Percentiles rank a stretch among this genome's conserved stretches.
Conservation (phyloP, 2,329 filamentous ascomycete species). For the Amauroascus verrucosus region DNA sequence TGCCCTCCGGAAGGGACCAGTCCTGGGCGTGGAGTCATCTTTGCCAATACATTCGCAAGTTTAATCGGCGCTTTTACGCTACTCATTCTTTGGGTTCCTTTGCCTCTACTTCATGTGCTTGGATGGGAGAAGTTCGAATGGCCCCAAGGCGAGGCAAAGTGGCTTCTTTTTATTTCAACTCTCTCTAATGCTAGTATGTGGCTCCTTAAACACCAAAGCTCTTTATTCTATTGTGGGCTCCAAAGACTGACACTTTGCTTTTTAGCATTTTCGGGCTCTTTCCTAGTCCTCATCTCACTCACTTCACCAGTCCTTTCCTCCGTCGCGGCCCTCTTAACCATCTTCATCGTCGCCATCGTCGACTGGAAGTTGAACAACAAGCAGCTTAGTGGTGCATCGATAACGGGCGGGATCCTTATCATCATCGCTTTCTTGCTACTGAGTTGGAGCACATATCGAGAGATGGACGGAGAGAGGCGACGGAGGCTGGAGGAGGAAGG, state of each 20-base stretch:
- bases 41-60: constrained; percentile 84
- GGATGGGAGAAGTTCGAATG: constrained; percentile 76
- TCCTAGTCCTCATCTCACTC: constrained; percentile 83
- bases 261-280: constrained; percentile 71
- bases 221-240: constrained; percentile 9
- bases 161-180: constrained; percentile 70
- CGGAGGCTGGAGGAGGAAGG: constrained; percentile 42
- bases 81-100: constrained; percentile 77
- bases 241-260: not conserved
- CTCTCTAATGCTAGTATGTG: constrained; percentile 67
- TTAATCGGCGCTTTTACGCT: constrained; percentile 82
- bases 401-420: constrained; percentile 77
- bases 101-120: constrained; percentile 70
- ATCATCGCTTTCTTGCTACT: constrained; percentile 78
- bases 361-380: constrained; percentile 80
- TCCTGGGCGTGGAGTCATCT: constrained; percentile 83
- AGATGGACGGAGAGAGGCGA: constrained; percentile 75
- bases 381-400: constrained; percentile 61
- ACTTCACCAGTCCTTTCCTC: constrained; percentile 87
- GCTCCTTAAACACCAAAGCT: not conserved
- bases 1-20: constrained; percentile 85
- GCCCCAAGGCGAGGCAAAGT: constrained; percentile 65
- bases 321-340: constrained; percentile 86
- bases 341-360: constrained; percentile 87
- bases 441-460: constrained; percentile 82